Evolutionary conservation across 257 asterid genomes (phyloP).

Genomic region (Nicotiana tabacum): DNA sequence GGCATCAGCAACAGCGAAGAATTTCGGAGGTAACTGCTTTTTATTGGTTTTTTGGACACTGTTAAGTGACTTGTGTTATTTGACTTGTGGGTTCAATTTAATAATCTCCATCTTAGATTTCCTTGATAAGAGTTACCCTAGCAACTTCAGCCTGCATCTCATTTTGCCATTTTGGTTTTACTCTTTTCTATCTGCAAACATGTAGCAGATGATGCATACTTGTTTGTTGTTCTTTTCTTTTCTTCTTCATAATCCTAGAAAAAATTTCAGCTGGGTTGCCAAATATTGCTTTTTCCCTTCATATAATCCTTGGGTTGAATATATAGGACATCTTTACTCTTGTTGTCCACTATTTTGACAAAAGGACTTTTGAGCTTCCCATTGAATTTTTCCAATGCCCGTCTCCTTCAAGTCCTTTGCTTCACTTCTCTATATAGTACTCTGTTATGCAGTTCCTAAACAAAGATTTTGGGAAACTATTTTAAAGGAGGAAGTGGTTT

Average conservation of each 20-base stretch:
- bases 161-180: background rate
- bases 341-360: background rate
- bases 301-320: background rate
- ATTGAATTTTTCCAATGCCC: background rate
- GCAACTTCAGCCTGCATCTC: background rate
- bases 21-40: constrained; percentile 62
- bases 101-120: background rate
- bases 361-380: background rate
- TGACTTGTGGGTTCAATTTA: background rate
- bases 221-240: background rate
- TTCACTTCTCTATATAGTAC: background rate
- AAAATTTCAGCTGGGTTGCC: background rate
- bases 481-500: background rate
- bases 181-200: background rate
- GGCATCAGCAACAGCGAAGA: constrained; percentile 96
- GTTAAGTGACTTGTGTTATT: background rate
- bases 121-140: background rate
- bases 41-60: background rate
- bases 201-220: background rate
- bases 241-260: background rate
- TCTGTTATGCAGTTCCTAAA: background rate
- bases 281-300: background rate
- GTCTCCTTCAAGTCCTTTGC: background rate
- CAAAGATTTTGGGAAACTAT: background rate
- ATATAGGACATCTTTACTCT: background rate